Percentiles rank a stretch among this genome's conserved stretches.
phyloP scores from a whole-genome alignment of 78 protist genomes.

The Corallochytrium limacisporum region DNA sequence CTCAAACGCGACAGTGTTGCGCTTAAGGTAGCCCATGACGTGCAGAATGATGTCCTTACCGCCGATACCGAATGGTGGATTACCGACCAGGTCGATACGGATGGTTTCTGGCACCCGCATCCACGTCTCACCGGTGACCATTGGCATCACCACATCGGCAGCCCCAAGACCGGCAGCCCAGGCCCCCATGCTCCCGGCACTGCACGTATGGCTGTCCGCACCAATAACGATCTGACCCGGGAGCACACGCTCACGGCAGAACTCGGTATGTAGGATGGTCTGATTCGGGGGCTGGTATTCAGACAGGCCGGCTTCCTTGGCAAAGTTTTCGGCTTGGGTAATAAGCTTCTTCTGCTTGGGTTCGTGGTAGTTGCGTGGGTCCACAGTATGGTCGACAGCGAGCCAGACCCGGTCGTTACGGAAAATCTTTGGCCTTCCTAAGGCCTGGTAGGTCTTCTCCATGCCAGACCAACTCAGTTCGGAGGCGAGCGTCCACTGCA shows the following conservation, averaged over 20 bases:
- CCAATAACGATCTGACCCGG: neutral
- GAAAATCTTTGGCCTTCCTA: neutral
- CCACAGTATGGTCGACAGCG: neutral
- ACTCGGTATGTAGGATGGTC: neutral
- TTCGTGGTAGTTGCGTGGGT: neutral
- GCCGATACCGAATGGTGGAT: neutral
- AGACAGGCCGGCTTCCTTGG: neutral
- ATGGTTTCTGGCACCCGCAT: neutral
- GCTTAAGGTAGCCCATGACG: neutral
- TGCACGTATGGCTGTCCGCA: neutral
- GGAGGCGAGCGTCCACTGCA: neutral
- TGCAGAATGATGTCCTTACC: neutral
- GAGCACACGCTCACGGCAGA: neutral
- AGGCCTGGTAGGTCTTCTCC: neutral
- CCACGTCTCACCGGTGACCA: neutral
- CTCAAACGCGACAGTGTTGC: neutral
- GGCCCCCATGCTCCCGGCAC: neutral
- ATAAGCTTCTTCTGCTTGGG: neutral
- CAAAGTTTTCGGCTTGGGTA: neutral
- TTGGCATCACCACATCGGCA: neutral
- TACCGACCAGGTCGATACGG: neutral
- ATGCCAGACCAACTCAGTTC: neutral
- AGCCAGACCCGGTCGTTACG: neutral
- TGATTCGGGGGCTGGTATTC: neutral
- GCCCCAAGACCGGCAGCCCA: neutral